Conservation (phyloP, 352 stramenopile species). For the Aphanomyces cochlioides region DNA sequence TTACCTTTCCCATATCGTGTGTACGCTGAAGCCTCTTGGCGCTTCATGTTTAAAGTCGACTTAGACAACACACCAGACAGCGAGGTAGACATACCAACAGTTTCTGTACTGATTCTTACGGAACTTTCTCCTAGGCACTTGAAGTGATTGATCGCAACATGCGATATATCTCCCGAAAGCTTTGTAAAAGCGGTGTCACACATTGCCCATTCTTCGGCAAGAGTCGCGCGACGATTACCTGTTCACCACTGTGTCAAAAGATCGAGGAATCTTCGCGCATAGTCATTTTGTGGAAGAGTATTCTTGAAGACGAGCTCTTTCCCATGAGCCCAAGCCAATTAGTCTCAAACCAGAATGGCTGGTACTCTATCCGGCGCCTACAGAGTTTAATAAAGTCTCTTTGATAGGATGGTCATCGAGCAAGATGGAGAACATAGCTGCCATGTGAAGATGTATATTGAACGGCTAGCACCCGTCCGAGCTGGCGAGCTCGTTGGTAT, state of each 20-base stretch:
- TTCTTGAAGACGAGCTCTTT: conserved; percentile 28
- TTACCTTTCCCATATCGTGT: conserved; percentile 6
- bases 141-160: conserved; percentile 23
- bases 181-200: conserved; percentile 16
- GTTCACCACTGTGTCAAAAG: conserved; percentile 16
- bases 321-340: conserved; percentile 11
- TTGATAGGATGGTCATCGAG: conserved; percentile 24
- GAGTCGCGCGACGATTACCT: conserved; percentile 19
- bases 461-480: conserved; percentile 22
- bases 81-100: conserved; percentile 5
- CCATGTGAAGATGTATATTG: conserved; percentile 26
- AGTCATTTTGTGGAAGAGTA: conserved; percentile 28
- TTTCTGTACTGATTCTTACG: background rate
- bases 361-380: background rate
- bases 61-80: conserved; percentile 9
- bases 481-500: conserved; percentile 20
- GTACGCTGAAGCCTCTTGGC: conserved; percentile 9
- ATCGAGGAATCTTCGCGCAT: conserved; percentile 11
- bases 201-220: conserved; percentile 28
- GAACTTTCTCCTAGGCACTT: background rate
- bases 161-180: conserved; percentile 18
- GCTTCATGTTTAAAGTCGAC: conserved; percentile 5
- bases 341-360: conserved; percentile 26
- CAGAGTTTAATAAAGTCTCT: background rate
- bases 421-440: conserved; percentile 7